Conservation (phyloP, 2,329 filamentous ascomycete genomes). For the Chaetothyriales sp. region DNA sequence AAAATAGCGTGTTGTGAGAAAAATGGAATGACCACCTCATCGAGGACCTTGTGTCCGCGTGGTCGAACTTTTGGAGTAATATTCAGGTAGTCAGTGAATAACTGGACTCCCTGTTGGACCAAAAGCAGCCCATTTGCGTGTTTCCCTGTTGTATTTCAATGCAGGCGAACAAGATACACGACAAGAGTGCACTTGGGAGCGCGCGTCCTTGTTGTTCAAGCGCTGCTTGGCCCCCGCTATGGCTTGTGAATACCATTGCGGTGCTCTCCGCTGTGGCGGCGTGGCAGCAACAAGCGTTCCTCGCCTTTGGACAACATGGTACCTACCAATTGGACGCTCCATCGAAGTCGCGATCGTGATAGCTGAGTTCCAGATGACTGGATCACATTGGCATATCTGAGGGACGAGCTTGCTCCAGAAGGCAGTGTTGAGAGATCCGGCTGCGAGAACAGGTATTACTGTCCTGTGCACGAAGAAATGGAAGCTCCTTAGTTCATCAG, state of each 20-base stretch:
- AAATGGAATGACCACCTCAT: slow-evolving; percentile 9
- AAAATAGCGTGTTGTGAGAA: slow-evolving; percentile 8
- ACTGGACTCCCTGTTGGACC: neutral
- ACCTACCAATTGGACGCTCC: slow-evolving; percentile 7
- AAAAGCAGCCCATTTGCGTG: slow-evolving; percentile 4
- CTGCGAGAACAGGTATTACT: slow-evolving; percentile 7
- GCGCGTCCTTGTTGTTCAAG: slow-evolving; percentile 1
- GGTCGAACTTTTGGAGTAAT: neutral
- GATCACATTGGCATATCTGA: slow-evolving; percentile 6
- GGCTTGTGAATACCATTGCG: slow-evolving; percentile 10
- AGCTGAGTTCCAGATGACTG: slow-evolving; percentile 11
- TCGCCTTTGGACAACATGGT: neutral
- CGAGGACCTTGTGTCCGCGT: slow-evolving; percentile 1
- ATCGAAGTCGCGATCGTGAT: slow-evolving; percentile 8
- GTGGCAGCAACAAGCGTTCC: neutral
- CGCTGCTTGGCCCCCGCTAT: slow-evolving; percentile 6
- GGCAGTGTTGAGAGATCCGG: slow-evolving; percentile 6
- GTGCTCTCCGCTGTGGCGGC: slow-evolving; percentile 7
- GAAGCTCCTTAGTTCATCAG: slow-evolving; percentile 11
- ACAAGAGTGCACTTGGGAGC: neutral
- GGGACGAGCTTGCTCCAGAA: slow-evolving; percentile 12
- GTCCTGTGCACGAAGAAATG: slow-evolving; percentile 7
- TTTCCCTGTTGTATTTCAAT: slow-evolving; percentile 13
- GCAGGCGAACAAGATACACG: slow-evolving; percentile 10
- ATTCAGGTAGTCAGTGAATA: neutral